A percentile compares a stretch with the other conserved stretches of the same genome.
Evolutionary conservation across 768 basidiomycete genomes (phyloP).

Genomic region (Agaricus blazei): DNA sequence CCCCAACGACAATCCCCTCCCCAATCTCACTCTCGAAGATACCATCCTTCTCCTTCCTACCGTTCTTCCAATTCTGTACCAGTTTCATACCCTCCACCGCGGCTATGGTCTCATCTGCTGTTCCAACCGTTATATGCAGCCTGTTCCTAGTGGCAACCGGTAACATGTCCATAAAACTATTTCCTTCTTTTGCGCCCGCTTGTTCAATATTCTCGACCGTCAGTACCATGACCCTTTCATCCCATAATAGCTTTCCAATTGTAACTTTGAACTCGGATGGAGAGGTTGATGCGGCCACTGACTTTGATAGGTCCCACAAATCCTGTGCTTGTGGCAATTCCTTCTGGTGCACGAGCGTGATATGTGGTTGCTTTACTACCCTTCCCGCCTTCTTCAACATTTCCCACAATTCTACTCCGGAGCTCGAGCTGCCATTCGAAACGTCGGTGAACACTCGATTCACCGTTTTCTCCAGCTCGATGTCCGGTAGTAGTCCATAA

Average conservation of each 20-base stretch:
- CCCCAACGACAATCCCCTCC: slow-evolving; percentile 1
- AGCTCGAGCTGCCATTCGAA: slow-evolving; percentile 7
- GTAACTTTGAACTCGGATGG: slow-evolving; percentile 58
- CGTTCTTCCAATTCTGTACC: slow-evolving; percentile 51
- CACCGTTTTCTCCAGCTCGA: slow-evolving; percentile 40
- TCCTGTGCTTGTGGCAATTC: slow-evolving; percentile 19
- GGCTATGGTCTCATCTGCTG: slow-evolving; percentile 38
- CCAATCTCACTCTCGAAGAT: neutral
- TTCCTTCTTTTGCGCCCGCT: slow-evolving; percentile 25
- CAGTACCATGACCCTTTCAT: slow-evolving; percentile 76
- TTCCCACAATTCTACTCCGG: neutral
- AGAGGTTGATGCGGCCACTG: slow-evolving; percentile 27
- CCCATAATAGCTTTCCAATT: slow-evolving; percentile 65
- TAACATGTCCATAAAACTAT: slow-evolving; percentile 43
- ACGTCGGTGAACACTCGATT: slow-evolving; percentile 31
- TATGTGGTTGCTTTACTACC: slow-evolving; percentile 64
- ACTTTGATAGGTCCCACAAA: slow-evolving; percentile 49
- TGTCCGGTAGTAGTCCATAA: slow-evolving; percentile 72
- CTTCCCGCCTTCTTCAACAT: slow-evolving; percentile 38
- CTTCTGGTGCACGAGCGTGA: slow-evolving; percentile 80
- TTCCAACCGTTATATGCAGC: slow-evolving; percentile 90
- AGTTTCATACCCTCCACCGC: slow-evolving; percentile 70
- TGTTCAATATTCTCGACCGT: slow-evolving; percentile 56
- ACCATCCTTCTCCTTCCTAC: slow-evolving; percentile 15
- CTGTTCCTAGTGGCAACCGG: slow-evolving; percentile 39